Evolutionary conservation across 306 rosid species (phyloP).

Genomic region (Rosa chinensis): DNA sequence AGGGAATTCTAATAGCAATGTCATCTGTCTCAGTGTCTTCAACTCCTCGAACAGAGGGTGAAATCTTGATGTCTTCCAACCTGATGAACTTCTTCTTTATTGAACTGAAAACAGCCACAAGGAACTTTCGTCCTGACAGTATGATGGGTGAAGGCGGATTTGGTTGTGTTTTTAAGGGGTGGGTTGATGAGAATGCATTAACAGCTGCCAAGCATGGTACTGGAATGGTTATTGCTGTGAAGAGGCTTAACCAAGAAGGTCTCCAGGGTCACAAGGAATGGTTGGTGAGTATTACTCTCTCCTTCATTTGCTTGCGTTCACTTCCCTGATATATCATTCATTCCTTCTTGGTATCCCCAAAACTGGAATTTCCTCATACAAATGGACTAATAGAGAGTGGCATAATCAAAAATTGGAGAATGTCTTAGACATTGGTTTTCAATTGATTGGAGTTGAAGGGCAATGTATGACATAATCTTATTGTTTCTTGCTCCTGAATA

Average conservation of each 20-base stretch:
- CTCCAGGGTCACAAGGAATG: conserved; percentile 93
- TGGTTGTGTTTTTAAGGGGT: conserved; percentile 86
- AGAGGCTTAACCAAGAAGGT: conserved; percentile 93
- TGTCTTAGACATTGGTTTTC: not conserved
- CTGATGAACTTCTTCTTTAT: conserved; percentile 62
- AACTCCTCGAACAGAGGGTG: conserved; percentile 89
- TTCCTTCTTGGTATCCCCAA: not conserved
- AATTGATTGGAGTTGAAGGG: not conserved
- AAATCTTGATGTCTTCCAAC: conserved; percentile 78
- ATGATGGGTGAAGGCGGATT: conserved; percentile 96
- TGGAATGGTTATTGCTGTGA: conserved; percentile 84
- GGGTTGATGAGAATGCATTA: conserved; percentile 81
- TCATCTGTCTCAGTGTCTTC: conserved; percentile 53
- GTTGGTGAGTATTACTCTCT: conserved; percentile 69
- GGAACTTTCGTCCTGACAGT: conserved; percentile 95
- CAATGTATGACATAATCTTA: not conserved
- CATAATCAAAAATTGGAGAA: not conserved
- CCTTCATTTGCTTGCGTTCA: not conserved
- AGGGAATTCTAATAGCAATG: conserved; percentile 65
- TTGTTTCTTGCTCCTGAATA: conserved; percentile 7
- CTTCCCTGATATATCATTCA: not conserved
- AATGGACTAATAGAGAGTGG: not conserved
- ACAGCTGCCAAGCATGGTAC: conserved; percentile 75
- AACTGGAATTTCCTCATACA: not conserved
- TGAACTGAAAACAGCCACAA: conserved; percentile 78